phyloP scores from a whole-genome alignment of 1,284 basidiomycete genomes.

The Golubevia sp. region DNA sequence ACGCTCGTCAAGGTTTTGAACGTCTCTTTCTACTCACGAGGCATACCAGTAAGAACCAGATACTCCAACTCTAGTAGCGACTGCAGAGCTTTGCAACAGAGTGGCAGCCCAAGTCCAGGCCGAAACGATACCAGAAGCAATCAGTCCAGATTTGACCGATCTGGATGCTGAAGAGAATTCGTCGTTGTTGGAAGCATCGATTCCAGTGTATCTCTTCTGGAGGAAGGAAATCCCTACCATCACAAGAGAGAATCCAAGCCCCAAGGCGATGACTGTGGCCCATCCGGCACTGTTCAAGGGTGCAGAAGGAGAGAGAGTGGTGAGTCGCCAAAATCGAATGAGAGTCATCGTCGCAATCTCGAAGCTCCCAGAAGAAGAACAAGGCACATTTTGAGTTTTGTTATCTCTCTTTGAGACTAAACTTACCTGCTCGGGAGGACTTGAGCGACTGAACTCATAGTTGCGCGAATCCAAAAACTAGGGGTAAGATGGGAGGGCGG shows the following conservation, averaged over 20 bases:
- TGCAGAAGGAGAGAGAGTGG: background rate
- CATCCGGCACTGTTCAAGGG: constrained; percentile 52
- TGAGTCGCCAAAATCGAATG: too few species aligned
- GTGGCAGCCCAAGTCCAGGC: constrained; percentile 58
- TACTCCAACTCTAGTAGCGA: constrained; percentile 18
- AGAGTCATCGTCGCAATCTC: too few species aligned
- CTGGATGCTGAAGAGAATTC: constrained; percentile 52
- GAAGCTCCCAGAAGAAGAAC: too few species aligned
- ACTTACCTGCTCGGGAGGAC: too few species aligned
- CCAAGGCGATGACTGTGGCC: constrained; percentile 54
- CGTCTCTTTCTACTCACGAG: too few species aligned
- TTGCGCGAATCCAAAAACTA: too few species aligned
- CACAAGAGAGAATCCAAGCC: constrained; percentile 38
- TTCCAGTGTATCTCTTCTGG: constrained; percentile 44
- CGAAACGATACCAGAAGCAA: constrained; percentile 48
- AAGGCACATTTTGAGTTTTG: too few species aligned
- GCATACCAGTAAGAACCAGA: constrained; percentile 40
- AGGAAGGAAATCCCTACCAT: constrained; percentile 48
- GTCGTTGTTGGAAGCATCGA: constrained; percentile 26
- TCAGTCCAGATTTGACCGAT: constrained; percentile 51
- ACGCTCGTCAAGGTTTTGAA: too few species aligned
- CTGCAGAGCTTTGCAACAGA: constrained; percentile 38
- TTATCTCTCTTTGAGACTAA: too few species aligned
- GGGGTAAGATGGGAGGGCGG: too few species aligned
- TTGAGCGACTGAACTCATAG: too few species aligned